Evolutionary conservation across 352 stramenopile genomes (phyloP).

Genomic region (Elongisporangium anandrum): DNA sequence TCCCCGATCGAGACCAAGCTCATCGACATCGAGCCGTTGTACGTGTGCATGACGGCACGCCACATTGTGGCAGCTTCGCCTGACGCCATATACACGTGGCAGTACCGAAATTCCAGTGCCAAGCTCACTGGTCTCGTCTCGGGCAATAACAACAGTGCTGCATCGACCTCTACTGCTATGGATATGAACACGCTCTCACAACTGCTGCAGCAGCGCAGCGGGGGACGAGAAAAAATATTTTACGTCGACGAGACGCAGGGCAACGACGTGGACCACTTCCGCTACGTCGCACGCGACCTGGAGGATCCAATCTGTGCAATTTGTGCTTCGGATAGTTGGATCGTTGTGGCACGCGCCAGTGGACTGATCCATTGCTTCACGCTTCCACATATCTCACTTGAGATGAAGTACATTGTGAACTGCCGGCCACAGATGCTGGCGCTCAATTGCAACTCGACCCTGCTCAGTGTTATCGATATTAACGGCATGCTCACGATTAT

Average conservation of each 20-base stretch:
- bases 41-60: constrained; percentile 82
- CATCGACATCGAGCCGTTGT: constrained; percentile 81
- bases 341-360: constrained; percentile 79
- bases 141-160: constrained; percentile 9
- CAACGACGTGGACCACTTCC: constrained; percentile 69
- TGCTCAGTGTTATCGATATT: constrained; percentile 88
- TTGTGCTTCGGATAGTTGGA: constrained; percentile 77
- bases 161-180: constrained; percentile 26
- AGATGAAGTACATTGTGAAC: constrained; percentile 89
- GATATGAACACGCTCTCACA: constrained; percentile 64
- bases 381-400: constrained; percentile 87
- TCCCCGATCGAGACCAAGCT: constrained; percentile 83
- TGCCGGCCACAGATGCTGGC: constrained; percentile 75
- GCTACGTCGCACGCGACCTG: constrained; percentile 57
- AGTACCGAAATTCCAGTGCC: constrained; percentile 86
- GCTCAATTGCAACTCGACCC: constrained; percentile 88
- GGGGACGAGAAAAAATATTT: constrained; percentile 85
- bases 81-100: constrained; percentile 91
- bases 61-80: constrained; percentile 79
- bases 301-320: constrained; percentile 87
- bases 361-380: constrained; percentile 89
- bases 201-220: constrained; percentile 44
- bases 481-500: constrained; percentile 85
- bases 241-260: constrained; percentile 86
- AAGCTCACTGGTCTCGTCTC: constrained; percentile 68